A percentile compares a stretch with the other conserved stretches of the same genome.
phyloP scores from a whole-genome alignment of 164 flowering plant genomes.

The Annona cherimola region DNA sequence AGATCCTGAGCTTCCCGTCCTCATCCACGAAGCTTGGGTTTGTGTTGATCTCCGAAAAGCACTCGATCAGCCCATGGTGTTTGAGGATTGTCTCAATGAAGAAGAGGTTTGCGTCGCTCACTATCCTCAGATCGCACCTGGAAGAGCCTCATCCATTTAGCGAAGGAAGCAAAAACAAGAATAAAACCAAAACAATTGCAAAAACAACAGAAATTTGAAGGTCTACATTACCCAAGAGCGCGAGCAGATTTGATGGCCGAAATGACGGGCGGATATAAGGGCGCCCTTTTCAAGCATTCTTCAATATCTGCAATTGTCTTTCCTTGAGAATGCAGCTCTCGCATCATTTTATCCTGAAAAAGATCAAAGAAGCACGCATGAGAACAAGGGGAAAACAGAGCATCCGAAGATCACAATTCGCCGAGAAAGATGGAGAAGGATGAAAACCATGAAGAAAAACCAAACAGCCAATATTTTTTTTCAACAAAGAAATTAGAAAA shows the following conservation, averaged over 20 bases:
- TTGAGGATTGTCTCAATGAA: slow-evolving; percentile 77
- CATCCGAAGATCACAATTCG: neutral
- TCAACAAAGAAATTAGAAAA: neutral
- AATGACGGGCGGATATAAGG: slow-evolving; percentile 42
- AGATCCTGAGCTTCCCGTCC: slow-evolving; percentile 61
- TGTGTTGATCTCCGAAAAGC: slow-evolving; percentile 71
- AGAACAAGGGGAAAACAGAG: neutral
- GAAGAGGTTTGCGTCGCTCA: slow-evolving; percentile 79
- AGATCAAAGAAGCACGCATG: neutral
- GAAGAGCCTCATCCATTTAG: neutral
- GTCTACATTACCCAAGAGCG: slow-evolving; percentile 47
- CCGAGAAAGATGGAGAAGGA: neutral
- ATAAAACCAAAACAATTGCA: neutral
- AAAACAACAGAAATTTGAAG: neutral
- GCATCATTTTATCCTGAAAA: slow-evolving; percentile 60
- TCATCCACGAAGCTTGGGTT: slow-evolving; percentile 63
- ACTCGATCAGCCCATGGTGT: slow-evolving; percentile 51
- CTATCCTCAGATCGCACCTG: slow-evolving; percentile 79
- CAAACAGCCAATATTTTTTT: too few relatives aligned
- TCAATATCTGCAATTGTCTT: slow-evolving; percentile 51
- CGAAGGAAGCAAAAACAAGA: neutral
- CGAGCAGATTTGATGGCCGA: slow-evolving; percentile 57
- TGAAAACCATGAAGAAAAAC: too few relatives aligned
- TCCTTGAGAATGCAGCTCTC: slow-evolving; percentile 59
- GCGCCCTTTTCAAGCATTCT: slow-evolving; percentile 44